These are phyloP conservation scores for Chrysanthemum lavandulifolium DNA, from an alignment of 129 eudicot species.

Conservation along the genomic window DNA sequence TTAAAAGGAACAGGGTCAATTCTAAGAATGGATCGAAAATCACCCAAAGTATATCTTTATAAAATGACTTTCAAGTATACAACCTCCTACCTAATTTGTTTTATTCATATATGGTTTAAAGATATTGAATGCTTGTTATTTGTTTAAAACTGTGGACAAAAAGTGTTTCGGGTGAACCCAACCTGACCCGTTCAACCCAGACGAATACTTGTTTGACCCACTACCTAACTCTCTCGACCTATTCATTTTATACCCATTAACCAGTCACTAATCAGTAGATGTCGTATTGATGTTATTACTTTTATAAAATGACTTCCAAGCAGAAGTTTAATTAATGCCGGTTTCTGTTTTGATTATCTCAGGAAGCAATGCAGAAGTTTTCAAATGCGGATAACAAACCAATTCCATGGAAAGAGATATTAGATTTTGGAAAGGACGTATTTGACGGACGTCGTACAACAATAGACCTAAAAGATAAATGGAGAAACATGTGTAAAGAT, in stretches of 20 bases:
- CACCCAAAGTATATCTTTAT: too few species aligned
- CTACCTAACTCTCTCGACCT: neutral
- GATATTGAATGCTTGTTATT: too few species aligned
- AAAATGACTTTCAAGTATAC: too few species aligned
- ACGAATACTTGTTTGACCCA: neutral
- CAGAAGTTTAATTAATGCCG: constrained; percentile 1
- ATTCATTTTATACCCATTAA: neutral
- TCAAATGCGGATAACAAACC: constrained; percentile 23
- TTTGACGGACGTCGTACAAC: constrained; percentile 57
- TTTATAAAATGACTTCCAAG: neutral
- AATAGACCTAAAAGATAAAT: constrained; percentile 75
- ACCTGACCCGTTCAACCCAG: neutral
- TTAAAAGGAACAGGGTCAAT: too few species aligned
- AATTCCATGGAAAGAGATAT: constrained; percentile 69
- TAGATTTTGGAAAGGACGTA: constrained; percentile 54
- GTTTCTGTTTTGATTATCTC: constrained; percentile 21
- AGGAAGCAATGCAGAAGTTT: constrained; percentile 58
- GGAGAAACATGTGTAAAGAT: constrained; percentile 79
- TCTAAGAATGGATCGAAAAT: too few species aligned
- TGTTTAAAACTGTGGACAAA: neutral
- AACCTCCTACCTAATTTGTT: too few species aligned
- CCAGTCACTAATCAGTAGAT: too few species aligned
- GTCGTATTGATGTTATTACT: too few species aligned
- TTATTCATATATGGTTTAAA: too few species aligned
- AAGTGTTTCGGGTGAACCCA: constrained; percentile 1